Conservation (phyloP, 768 basidiomycete genomes). For the Lactifluus pinguis region DNA sequence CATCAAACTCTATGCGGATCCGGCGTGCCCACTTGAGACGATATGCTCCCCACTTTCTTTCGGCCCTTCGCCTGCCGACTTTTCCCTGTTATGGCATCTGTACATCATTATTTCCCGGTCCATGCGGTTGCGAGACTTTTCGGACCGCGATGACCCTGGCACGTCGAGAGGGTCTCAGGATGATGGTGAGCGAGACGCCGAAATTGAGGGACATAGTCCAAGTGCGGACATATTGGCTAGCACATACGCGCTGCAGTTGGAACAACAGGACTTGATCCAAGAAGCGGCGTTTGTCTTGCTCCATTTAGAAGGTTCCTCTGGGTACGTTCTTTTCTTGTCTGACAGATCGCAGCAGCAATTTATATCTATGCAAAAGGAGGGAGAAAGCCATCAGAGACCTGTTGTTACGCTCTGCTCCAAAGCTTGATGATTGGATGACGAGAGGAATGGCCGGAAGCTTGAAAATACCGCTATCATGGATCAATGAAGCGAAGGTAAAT, state of each 20-base stretch:
- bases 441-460: constrained; percentile 66
- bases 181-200: constrained; percentile 37
- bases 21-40: constrained; percentile 57
- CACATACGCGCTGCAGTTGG: constrained; percentile 81
- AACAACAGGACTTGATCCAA: constrained; percentile 69
- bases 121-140: constrained; percentile 76
- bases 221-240: constrained; percentile 77
- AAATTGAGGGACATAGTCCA: constrained; percentile 67
- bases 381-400: constrained; percentile 77
- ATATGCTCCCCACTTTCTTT: constrained; percentile 68
- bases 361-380: constrained; percentile 41
- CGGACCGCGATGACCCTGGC: constrained; percentile 58
- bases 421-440: constrained; percentile 63
- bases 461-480: constrained; percentile 77
- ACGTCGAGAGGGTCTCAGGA: constrained; percentile 28
- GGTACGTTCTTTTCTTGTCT: constrained; percentile 44
- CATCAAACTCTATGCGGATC: constrained; percentile 69
- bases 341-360: not conserved
- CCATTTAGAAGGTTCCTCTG: constrained; percentile 71
- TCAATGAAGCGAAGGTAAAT: constrained; percentile 79
- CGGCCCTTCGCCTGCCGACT: constrained; percentile 66
- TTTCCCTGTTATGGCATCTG: constrained; percentile 84
- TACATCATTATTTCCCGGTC: constrained; percentile 82
- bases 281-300: constrained; percentile 85
- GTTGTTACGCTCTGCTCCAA: constrained; percentile 56